Conservation (phyloP, 2,329 filamentous ascomycete species). For the Nigrospora oryzae region DNA sequence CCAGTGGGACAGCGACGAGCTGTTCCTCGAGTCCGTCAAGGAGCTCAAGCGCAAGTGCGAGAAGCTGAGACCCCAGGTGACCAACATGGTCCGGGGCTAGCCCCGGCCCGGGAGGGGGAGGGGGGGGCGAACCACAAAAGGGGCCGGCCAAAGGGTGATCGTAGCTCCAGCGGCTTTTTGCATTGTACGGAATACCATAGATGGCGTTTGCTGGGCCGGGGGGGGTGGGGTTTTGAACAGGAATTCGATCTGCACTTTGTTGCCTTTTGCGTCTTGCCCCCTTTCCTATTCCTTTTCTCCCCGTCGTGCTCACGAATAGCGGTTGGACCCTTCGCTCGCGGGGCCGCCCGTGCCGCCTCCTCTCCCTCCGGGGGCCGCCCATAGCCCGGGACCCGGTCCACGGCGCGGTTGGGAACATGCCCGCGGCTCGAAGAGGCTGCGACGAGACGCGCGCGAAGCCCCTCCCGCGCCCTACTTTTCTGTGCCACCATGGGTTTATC, state of each 20-base stretch:
- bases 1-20: constrained; percentile 86
- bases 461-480: no score
- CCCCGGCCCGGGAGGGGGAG: constrained; percentile 5
- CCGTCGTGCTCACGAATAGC: no score
- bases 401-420: no score
- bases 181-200: constrained; percentile 3
- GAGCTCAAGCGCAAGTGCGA: constrained; percentile 79
- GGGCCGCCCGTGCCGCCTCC: no score
- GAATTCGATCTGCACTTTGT: not conserved
- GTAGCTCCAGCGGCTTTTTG: not conserved
- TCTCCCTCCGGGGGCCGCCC: no score
- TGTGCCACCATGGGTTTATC: no score
- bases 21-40: constrained; percentile 86
- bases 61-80: constrained; percentile 61
- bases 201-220: not conserved
- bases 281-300: no score
- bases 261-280: no score
- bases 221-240: not conserved
- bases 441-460: no score
- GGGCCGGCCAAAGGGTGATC: not conserved
- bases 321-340: no score
- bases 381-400: no score
- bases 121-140: not conserved
- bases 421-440: no score
- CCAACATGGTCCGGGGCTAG: constrained; percentile 45